Evolutionary conservation across 78 protist genomes (phyloP).

Genomic region (Emiliania huxleyi): DNA sequence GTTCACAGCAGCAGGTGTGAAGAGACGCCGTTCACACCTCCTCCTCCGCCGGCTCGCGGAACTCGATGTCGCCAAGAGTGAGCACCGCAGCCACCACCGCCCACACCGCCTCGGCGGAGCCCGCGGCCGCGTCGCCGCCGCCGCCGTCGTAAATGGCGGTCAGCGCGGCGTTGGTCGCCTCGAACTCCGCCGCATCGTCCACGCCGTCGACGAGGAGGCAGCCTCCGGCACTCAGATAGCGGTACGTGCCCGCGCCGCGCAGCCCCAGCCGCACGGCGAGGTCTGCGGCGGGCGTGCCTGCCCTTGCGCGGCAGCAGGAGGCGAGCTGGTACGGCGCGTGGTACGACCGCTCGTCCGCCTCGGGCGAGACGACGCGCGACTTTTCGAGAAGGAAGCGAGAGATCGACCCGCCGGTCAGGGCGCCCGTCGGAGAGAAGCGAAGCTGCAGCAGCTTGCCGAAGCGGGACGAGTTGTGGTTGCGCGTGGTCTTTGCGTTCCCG

Average conservation of each 20-base stretch:
- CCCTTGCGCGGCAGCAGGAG: background rate
- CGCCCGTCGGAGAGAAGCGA: constrained; percentile 38
- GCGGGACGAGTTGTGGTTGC: constrained; percentile 88
- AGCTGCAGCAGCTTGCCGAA: constrained; percentile 75
- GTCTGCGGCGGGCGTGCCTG: background rate
- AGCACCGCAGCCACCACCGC: background rate
- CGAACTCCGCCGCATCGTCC: constrained; percentile 51
- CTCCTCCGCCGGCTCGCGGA: background rate
- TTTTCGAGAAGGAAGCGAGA: constrained; percentile 28
- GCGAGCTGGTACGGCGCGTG: constrained; percentile 35
- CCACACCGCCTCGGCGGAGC: background rate
- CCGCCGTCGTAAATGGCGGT: background rate
- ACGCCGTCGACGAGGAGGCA: background rate
- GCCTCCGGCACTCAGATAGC: background rate
- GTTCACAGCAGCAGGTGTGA: too few species aligned
- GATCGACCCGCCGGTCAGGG: constrained; percentile 5
- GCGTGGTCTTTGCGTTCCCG: constrained; percentile 86
- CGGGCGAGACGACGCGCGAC: constrained; percentile 31
- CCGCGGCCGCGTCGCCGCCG: background rate
- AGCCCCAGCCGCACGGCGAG: background rate
- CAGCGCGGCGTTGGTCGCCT: background rate
- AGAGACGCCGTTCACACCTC: too few species aligned
- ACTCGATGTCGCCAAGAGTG: background rate
- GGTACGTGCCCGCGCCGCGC: background rate
- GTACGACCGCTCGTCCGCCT: constrained; percentile 22